phyloP scores from a whole-genome alignment of 2,329 filamentous ascomycete genomes.

The Curvularia sp. region DNA sequence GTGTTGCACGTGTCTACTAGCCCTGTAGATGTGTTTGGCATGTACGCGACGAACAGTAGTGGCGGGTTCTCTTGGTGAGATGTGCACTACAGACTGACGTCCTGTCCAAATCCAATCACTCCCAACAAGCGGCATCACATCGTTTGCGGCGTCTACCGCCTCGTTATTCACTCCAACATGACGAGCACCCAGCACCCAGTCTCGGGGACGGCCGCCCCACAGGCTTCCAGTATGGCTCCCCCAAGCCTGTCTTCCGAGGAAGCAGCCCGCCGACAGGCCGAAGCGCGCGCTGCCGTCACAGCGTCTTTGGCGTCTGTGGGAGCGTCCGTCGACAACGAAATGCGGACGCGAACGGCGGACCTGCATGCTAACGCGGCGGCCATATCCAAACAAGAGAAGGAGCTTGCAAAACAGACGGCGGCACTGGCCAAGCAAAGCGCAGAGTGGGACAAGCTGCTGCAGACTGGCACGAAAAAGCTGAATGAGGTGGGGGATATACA shows the following conservation, averaged over 20 bases:
- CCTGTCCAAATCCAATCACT: constrained; percentile 24
- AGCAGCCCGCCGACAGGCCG: constrained; percentile 49
- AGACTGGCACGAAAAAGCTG: constrained; percentile 67
- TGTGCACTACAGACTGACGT: neutral
- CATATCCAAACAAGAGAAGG: constrained; percentile 71
- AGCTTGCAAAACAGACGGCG: constrained; percentile 66
- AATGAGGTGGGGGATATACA: constrained; percentile 84
- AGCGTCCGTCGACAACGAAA: constrained; percentile 72
- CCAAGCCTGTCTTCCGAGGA: constrained; percentile 29
- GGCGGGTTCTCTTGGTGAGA: constrained; percentile 1
- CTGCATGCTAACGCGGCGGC: constrained; percentile 73
- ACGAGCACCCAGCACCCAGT: neutral
- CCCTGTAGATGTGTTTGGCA: constrained; percentile 12
- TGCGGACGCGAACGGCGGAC: constrained; percentile 70
- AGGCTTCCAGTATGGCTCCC: constrained; percentile 35
- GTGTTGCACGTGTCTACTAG: constrained; percentile 10
- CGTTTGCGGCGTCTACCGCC: constrained; percentile 20
- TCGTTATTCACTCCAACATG: neutral
- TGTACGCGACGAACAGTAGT: constrained; percentile 3
- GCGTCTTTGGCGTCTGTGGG: constrained; percentile 63
- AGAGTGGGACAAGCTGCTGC: constrained; percentile 68
- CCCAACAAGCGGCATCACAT: constrained; percentile 33
- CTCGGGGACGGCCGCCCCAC: neutral
- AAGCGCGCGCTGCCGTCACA: constrained; percentile 60
- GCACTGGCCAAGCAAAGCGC: constrained; percentile 69